These are phyloP conservation scores for Noccaea bulbosa DNA, from an alignment of 345 rosid genomes.

Conservation along the genomic window DNA sequence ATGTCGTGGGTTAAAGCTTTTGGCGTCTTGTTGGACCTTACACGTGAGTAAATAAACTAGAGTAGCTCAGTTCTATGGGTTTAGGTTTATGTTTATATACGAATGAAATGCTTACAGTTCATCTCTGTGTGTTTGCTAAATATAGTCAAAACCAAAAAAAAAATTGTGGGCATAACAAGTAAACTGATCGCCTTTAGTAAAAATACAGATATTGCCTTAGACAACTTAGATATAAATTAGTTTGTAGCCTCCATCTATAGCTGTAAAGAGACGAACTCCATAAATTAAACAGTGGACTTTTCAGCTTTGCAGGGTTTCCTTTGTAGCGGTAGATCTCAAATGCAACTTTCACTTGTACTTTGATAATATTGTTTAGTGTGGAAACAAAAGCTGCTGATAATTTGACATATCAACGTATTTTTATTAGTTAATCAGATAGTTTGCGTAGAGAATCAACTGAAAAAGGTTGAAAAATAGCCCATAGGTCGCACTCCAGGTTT, in stretches of 20 bases:
- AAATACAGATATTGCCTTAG: slow-evolving; percentile 8
- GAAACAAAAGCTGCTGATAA: slow-evolving; percentile 29
- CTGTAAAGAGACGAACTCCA: slow-evolving; percentile 42
- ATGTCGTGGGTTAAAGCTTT: slow-evolving; percentile 28
- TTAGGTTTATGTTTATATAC: slow-evolving; percentile 27
- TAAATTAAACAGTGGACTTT: neutral
- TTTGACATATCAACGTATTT: slow-evolving; percentile 21
- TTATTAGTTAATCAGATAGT: slow-evolving; percentile 29
- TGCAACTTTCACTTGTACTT: slow-evolving; percentile 38
- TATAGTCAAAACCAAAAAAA: neutral
- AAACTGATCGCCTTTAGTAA: slow-evolving; percentile 18
- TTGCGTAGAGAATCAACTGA: slow-evolving; percentile 40
- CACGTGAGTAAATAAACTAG: slow-evolving; percentile 14
- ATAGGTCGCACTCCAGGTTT: slow-evolving; percentile 38
- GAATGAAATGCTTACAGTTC: neutral
- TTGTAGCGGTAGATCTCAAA: slow-evolving; percentile 31
- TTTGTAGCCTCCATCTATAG: slow-evolving; percentile 13
- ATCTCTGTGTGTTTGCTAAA: neutral
- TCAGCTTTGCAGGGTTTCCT: slow-evolving; percentile 40
- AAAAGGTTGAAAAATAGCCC: slow-evolving; percentile 38
- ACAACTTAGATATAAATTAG: neutral
- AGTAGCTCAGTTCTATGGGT: neutral
- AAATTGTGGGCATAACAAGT: neutral
- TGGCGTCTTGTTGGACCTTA: slow-evolving; percentile 30
- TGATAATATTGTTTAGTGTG: slow-evolving; percentile 36